Percentiles rank a stretch among this genome's conserved stretches.
These are phyloP conservation scores for Herpotrichia juniperi DNA, from an alignment of 2,329 filamentous ascomycete species.

Conservation along the genomic window DNA sequence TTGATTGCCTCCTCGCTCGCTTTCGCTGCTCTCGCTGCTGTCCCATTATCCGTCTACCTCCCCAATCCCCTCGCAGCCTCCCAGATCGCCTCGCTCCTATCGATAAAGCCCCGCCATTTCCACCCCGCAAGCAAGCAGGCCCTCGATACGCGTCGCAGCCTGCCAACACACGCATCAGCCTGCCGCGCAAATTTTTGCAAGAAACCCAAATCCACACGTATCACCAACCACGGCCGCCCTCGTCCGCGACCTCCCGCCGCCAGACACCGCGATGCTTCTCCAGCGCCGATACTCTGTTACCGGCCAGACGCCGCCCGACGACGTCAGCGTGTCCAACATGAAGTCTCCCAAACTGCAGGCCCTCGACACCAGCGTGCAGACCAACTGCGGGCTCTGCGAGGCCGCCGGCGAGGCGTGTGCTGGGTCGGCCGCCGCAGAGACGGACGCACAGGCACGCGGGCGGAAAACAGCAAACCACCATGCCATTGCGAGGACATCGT, in stretches of 20 bases:
- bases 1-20: background rate
- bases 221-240: conserved; percentile 10
- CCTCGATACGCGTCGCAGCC: conserved; percentile 24
- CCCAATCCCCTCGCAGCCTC: too few relatives aligned
- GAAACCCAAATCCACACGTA: conserved; percentile 16
- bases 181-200: conserved; percentile 14
- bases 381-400: conserved; percentile 40
- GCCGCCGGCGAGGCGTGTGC: conserved; percentile 19
- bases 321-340: conserved; percentile 39
- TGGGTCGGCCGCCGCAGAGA: too few relatives aligned
- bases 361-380: conserved; percentile 42
- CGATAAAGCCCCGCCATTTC: conserved; percentile 28
- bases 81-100: too few relatives aligned
- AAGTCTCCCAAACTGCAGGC: conserved; percentile 45
- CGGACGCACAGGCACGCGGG: conserved; percentile 25
- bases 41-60: conserved; percentile 6
- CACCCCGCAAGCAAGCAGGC: conserved; percentile 39
- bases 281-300: conserved; percentile 47
- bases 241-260: background rate
- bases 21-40: background rate
- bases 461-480: conserved; percentile 30
- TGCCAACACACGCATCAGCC: conserved; percentile 23
- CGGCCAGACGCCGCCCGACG: conserved; percentile 43
- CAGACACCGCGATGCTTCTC: conserved; percentile 25
- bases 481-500: conserved; percentile 34